phyloP scores from a whole-genome alignment of 306 rosid species.

The Leucaena leucocephala region DNA sequence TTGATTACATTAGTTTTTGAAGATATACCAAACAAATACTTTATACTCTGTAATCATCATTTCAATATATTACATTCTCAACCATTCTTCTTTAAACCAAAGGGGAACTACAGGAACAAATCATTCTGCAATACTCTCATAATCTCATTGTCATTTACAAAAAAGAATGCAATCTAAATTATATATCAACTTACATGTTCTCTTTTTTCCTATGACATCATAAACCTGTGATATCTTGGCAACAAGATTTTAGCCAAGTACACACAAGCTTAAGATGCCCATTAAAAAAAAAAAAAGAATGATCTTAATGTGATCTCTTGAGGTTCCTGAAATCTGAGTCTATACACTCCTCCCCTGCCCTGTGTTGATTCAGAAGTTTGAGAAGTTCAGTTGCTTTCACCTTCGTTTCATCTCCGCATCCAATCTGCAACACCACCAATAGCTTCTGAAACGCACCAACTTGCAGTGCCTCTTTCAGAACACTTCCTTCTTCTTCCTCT shows the following conservation, averaged over 20 bases:
- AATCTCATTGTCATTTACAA: slow-evolving; percentile 25
- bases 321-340: slow-evolving; percentile 76
- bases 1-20: too few species aligned
- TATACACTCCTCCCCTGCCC: slow-evolving; percentile 68
- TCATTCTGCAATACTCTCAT: slow-evolving; percentile 7
- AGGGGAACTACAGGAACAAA: background rate
- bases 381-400: slow-evolving; percentile 70
- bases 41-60: too few species aligned
- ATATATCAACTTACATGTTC: too few species aligned
- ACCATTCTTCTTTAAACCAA: background rate
- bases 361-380: slow-evolving; percentile 67
- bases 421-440: slow-evolving; percentile 65
- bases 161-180: slow-evolving; percentile 36
- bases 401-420: slow-evolving; percentile 61
- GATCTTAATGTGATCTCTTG: slow-evolving; percentile 52
- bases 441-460: slow-evolving; percentile 82
- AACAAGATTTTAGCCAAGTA: slow-evolving; percentile 18
- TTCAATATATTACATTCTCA: background rate
- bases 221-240: slow-evolving; percentile 8
- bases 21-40: too few species aligned
- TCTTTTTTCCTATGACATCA: background rate
- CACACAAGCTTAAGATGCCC: background rate
- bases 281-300: slow-evolving; percentile 5
- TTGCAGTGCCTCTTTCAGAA: slow-evolving; percentile 66
- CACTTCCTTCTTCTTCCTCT: slow-evolving; percentile 41